phyloP scores from a whole-genome alignment of 2,329 filamentous ascomycete genomes.

The Sporothrix inflata region DNA sequence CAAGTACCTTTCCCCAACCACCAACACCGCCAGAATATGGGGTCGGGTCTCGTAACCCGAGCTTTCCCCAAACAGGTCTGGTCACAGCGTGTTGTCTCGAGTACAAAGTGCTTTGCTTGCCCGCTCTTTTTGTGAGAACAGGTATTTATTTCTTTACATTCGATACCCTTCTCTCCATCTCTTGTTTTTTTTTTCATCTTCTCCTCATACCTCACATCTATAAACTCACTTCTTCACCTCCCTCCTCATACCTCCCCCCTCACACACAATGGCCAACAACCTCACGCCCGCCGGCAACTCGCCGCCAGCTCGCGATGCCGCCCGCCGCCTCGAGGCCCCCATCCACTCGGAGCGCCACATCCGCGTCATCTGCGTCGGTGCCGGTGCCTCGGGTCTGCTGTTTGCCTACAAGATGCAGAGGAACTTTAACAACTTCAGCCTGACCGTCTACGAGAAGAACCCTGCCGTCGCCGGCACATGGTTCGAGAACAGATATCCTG shows the following conservation, averaged over 20 bases:
- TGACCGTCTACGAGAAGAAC: conserved; percentile 53
- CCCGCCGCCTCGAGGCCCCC: conserved; percentile 31
- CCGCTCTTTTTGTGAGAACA: conserved; percentile 4
- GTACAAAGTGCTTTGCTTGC: conserved; percentile 25
- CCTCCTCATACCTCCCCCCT: neutral
- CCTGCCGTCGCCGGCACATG: conserved; percentile 53
- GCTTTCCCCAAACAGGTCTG: conserved; percentile 22
- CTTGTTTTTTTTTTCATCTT: neutral
- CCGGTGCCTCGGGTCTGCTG: conserved; percentile 51
- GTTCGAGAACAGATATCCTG: conserved; percentile 54
- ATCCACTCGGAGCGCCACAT: conserved; percentile 35
- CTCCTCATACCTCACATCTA: neutral
- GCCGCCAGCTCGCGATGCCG: conserved; percentile 26
- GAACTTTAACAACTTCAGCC: conserved; percentile 46
- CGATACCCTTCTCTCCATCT: neutral
- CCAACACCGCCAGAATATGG: conserved; percentile 5
- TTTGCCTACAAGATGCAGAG: conserved; percentile 52
- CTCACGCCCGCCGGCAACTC: conserved; percentile 23
- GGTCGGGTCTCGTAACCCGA: conserved; percentile 28
- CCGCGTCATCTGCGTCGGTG: conserved; percentile 49
- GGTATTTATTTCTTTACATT: neutral
- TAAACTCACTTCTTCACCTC: neutral
- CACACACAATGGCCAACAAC: conserved; percentile 25
- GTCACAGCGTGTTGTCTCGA: neutral
- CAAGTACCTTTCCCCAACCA: conserved; percentile 7